A percentile compares a stretch with the other conserved stretches of the same genome.
Evolutionary conservation across 2,329 filamentous ascomycete species (phyloP).

Genomic region (Lizonia empirigonia): DNA sequence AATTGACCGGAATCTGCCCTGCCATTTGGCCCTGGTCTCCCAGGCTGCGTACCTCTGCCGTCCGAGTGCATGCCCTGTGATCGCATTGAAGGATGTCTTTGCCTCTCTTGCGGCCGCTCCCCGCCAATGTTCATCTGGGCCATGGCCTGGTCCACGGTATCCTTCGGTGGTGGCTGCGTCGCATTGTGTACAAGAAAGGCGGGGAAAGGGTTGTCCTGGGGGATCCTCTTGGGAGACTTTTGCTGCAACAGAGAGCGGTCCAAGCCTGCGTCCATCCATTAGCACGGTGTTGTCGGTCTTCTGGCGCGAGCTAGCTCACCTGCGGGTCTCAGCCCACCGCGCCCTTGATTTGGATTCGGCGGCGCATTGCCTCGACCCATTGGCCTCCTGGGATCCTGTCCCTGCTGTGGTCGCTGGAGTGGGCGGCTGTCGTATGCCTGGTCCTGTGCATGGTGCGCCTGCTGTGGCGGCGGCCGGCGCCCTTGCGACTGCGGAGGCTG

Average conservation of each 20-base stretch:
- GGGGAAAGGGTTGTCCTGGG: constrained; percentile 57
- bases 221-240: constrained; percentile 31
- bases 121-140: constrained; percentile 43
- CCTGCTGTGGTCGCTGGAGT: constrained; percentile 31
- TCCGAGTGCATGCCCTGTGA: constrained; percentile 32
- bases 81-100: constrained; percentile 28
- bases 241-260: constrained; percentile 41
- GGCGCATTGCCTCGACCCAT: constrained; percentile 32
- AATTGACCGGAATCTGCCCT: constrained; percentile 46
- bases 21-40: constrained; percentile 27
- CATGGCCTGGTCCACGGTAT: constrained; percentile 43
- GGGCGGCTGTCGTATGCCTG: constrained; percentile 34
- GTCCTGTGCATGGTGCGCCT: constrained; percentile 35
- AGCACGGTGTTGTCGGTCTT: neutral
- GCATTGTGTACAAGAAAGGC: constrained; percentile 48
- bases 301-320: constrained; percentile 28
- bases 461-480: constrained; percentile 26
- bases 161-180: constrained; percentile 20
- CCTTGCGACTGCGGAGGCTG: constrained; percentile 23
- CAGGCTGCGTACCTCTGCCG: constrained; percentile 27
- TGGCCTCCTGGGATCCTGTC: constrained; percentile 36
- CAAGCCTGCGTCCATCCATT: constrained; percentile 26
- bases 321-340: constrained; percentile 32
- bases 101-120: constrained; percentile 21
- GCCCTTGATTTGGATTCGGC: constrained; percentile 30